phyloP scores from a whole-genome alignment of 1,284 basidiomycete species.

The Ustilago loliicola region DNA sequence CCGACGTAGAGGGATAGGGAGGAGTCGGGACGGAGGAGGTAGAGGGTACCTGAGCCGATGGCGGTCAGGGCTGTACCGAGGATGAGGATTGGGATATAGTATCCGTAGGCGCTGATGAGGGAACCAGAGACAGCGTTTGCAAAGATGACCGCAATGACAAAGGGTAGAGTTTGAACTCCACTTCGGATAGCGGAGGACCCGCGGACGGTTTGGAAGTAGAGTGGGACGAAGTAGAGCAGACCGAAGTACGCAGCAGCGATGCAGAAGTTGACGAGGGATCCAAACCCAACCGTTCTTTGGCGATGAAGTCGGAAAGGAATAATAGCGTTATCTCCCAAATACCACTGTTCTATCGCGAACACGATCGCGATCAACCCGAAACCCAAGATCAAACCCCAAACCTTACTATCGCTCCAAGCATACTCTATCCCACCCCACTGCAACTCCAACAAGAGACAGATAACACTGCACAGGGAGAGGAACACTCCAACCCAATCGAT shows the following conservation, averaged over 20 bases:
- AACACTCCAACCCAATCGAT: conserved; percentile 67
- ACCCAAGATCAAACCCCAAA: conserved; percentile 66
- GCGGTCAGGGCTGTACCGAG: conserved; percentile 38
- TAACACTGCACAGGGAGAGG: conserved; percentile 62
- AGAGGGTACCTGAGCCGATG: conserved; percentile 40
- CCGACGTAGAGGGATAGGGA: conserved; percentile 37
- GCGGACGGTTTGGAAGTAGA: conserved; percentile 59
- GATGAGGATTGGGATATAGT: conserved; percentile 55
- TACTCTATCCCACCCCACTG: conserved; percentile 63
- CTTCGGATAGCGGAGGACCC: conserved; percentile 58
- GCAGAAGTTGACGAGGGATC: conserved; percentile 57
- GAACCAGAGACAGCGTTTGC: conserved; percentile 57
- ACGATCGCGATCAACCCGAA: conserved; percentile 48
- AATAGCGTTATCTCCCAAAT: conserved; percentile 64
- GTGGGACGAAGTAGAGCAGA: conserved; percentile 50
- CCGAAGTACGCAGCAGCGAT: conserved; percentile 46
- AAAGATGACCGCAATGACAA: conserved; percentile 64
- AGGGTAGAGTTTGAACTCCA: conserved; percentile 65
- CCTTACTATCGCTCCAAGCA: conserved; percentile 53
- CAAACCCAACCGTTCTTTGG: conserved; percentile 50
- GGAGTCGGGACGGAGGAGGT: conserved; percentile 39
- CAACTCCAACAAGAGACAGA: conserved; percentile 66
- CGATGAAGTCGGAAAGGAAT: conserved; percentile 65
- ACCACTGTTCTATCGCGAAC: conserved; percentile 57
- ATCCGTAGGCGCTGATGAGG: conserved; percentile 48